These are phyloP conservation scores for Bathelium albidoporum DNA, from an alignment of 495 filamentous ascomycete genomes.

Conservation along the genomic window DNA sequence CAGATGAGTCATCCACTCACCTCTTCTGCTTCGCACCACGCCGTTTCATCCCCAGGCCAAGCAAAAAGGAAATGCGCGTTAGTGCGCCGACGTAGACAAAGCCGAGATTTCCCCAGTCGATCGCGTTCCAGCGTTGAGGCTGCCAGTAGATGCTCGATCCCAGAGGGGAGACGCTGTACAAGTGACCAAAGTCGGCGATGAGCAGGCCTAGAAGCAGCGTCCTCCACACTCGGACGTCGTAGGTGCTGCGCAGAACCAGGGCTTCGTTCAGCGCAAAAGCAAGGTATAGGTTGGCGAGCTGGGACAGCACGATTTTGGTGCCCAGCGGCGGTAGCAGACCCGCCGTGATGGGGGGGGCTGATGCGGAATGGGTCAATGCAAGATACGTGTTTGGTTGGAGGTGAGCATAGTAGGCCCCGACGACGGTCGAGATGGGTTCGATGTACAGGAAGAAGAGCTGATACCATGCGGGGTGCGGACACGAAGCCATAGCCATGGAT, in stretches of 20 bases:
- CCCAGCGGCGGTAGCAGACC: constrained; percentile 21
- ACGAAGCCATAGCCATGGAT: not conserved
- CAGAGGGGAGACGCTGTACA: constrained; percentile 43
- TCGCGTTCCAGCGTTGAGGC: constrained; percentile 48
- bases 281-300: constrained; percentile 56
- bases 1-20: not conserved
- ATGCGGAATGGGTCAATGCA: constrained; percentile 42
- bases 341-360: constrained; percentile 28
- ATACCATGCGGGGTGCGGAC: constrained; percentile 33
- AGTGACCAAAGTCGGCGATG: constrained; percentile 58
- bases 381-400: constrained; percentile 49
- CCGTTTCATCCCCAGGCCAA: constrained; percentile 10
- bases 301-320: constrained; percentile 47
- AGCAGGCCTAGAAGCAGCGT: constrained; percentile 50
- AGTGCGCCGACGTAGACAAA: constrained; percentile 22
- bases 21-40: not conserved
- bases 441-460: constrained; percentile 54
- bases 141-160: constrained; percentile 48
- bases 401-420: constrained; percentile 54
- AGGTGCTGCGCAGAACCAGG: constrained; percentile 52
- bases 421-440: constrained; percentile 54
- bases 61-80: constrained; percentile 16
- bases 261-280: constrained; percentile 62
- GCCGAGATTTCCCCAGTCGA: constrained; percentile 42
- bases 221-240: constrained; percentile 54